These are phyloP conservation scores for Moelleriella libera DNA, from an alignment of 2,329 filamentous ascomycete species.

Conservation along the genomic window DNA sequence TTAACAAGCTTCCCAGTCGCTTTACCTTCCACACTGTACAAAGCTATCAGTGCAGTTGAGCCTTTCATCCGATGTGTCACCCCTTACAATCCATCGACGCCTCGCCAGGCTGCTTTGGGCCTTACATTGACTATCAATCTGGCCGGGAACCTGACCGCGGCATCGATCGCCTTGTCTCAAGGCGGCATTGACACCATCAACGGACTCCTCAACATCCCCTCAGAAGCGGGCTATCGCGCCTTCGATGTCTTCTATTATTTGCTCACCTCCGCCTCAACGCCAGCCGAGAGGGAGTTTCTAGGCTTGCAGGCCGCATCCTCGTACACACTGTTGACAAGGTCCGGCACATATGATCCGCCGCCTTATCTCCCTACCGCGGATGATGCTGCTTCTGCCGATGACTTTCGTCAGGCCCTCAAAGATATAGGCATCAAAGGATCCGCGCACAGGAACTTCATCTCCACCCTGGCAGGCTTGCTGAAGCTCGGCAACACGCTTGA, in stretches of 20 bases:
- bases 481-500: slow-evolving; percentile 87
- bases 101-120: slow-evolving; percentile 67
- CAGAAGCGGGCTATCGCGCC: slow-evolving; percentile 70
- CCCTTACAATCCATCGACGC: slow-evolving; percentile 73
- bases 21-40: slow-evolving; percentile 62
- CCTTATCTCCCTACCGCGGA: slow-evolving; percentile 85
- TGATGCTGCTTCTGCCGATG: slow-evolving; percentile 82
- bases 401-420: slow-evolving; percentile 77
- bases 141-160: slow-evolving; percentile 61
- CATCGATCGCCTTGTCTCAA: slow-evolving; percentile 65
- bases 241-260: slow-evolving; percentile 99
- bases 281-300: slow-evolving; percentile 78
- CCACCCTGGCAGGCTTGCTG: slow-evolving; percentile 69
- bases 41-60: slow-evolving; percentile 65
- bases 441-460: slow-evolving; percentile 69
- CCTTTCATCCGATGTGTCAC: slow-evolving; percentile 84
- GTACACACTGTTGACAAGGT: slow-evolving; percentile 69
- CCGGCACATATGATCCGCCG: slow-evolving; percentile 74
- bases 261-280: slow-evolving; percentile 77
- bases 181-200: slow-evolving; percentile 74
- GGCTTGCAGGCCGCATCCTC: slow-evolving; percentile 62
- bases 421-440: slow-evolving; percentile 88
- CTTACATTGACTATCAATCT: slow-evolving; percentile 73
- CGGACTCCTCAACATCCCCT: slow-evolving; percentile 68
- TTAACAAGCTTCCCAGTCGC: slow-evolving; percentile 67